Conservation (phyloP, 2,329 filamentous ascomycete genomes). For the Trichoderma hamatum region DNA sequence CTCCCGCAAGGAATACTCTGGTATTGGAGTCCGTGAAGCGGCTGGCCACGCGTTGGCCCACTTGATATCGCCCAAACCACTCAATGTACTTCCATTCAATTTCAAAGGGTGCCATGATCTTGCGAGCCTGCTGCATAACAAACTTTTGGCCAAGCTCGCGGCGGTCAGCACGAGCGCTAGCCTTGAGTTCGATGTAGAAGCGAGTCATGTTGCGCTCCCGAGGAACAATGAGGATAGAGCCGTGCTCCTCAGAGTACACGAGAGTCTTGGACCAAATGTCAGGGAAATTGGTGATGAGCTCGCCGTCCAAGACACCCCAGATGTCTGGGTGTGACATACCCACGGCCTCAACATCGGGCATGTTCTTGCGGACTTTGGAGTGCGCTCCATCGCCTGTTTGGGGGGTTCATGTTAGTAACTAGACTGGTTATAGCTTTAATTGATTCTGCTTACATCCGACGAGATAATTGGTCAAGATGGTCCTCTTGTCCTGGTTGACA, state of each 20-base stretch:
- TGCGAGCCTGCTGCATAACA: conserved; percentile 65
- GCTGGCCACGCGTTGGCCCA: conserved; percentile 65
- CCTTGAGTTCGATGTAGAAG: conserved; percentile 65
- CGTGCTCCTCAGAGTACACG: conserved; percentile 58
- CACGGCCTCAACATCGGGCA: conserved; percentile 59
- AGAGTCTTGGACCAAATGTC: conserved; percentile 62
- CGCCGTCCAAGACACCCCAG: conserved; percentile 53
- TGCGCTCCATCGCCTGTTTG: conserved; percentile 67
- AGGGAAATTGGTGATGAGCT: conserved; percentile 55
- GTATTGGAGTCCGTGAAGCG: conserved; percentile 56
- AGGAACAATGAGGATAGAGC: conserved; percentile 67
- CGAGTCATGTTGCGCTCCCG: conserved; percentile 65
- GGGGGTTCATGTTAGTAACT: not conserved
- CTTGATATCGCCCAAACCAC: conserved; percentile 59
- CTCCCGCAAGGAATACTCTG: conserved; percentile 71
- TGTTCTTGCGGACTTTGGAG: conserved; percentile 68
- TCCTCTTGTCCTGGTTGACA: conserved; percentile 54
- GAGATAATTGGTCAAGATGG: conserved; percentile 63
- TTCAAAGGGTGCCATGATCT: conserved; percentile 68
- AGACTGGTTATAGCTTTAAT: not conserved
- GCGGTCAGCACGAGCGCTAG: conserved; percentile 55
- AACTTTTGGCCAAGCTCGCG: conserved; percentile 65
- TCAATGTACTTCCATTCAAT: conserved; percentile 65
- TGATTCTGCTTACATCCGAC: conserved; percentile 61
- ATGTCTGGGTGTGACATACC: conserved; percentile 56